Base-by-base conservation (phyloP, 1,139 yeast genomes). In the Suhomyces kunorum region DNA sequence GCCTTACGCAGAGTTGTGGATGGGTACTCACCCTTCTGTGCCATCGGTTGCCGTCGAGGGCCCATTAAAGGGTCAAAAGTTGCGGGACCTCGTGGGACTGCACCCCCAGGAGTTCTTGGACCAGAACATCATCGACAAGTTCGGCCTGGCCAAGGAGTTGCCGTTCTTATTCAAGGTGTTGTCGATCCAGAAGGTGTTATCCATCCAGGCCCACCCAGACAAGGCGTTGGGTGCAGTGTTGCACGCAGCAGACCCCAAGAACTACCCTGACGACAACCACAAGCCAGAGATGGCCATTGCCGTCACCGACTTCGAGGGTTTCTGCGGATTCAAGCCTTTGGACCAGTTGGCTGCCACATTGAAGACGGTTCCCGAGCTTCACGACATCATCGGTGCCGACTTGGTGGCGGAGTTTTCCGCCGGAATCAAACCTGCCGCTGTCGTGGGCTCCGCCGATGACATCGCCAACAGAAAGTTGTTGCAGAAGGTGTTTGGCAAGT, bases 251-350 rank as follows among this genome's bases (percentile, higher is more conserved):
- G 98, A 92, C 66, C 98, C 98, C 40, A 81, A 82, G 55, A 87
- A 92, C 67, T 92, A 94, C 63, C 98, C 98, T 4, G 99, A 92
- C 66, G 95, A 82, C 61, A 92, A 92, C 71, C 99, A 92, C 68
- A 92, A 92, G 72, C 99, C 99, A 16, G 99, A 92, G 66, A 94
- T 92, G 98, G 98, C 98, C 39, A 81, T 92, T 61, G 98, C 98
- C 8, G 81, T 92, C 40, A 90, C 98, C 14, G 87, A 80, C 46
- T 92, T 92, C 56, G 98, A 92, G 70, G 98, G 97, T 0, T 90
- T 92, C 69, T 92, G 98, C 65, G 99, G 99, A 0, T 92, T 92
- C 72, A 85, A 94, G 63, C 98, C 98, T 9, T 76, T 90, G 55
- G 76, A 74, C 33, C 84, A 89, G 64, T 77, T 92, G 51, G 80